Base-by-base conservation (phyloP, 768 basidiomycete species). In the Tricholoma hemisulphureum region DNA sequence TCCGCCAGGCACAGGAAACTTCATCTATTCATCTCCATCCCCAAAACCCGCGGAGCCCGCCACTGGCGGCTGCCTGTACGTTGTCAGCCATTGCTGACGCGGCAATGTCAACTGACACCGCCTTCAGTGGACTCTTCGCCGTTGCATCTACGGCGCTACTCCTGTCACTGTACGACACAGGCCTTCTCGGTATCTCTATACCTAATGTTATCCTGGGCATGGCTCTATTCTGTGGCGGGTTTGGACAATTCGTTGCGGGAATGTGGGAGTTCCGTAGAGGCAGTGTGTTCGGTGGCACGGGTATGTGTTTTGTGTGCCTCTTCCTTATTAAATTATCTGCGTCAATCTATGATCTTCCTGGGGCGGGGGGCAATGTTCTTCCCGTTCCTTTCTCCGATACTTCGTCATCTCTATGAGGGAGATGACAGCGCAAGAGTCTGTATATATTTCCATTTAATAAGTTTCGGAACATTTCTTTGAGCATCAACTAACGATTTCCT, bases 171-270 rank as follows among this genome's bases (percentile, higher is more conserved):
- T 86, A 78, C 77, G 89, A 88, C 64, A 77, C 83, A 9, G 71
- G 77, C 21, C 77, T 81, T 0, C 80, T 83, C n/a, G 69, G 73
- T 1, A 71, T 89, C 45, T 57, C 70, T 20, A 70, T 67, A 1
- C 80, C 86, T 41, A 88, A 91, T 56, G 80, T 83, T 28, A 79
- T 90, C 53, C 77, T 90, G 45, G 92, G 90, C 28, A 89, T 93
- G 89, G 86, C 88, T 4, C 65, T 89, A 58, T 87, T 84, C 54
- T 65, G 80, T 48, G 91, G 92, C 24, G 92, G 92, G 48, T 83
- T 93, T n/a, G 80, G 77, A 9, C 92, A 94, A 65, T 76, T 93
- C 59, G 65, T 92, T 24, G 91, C 89, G 3, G 92, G 92, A 45
- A 90, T 91, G 84, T 91, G 89, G 89, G 83, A 84, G 68, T 81